Conservation (phyloP, 495 filamentous ascomycete species). For the Xylaria venustula region DNA sequence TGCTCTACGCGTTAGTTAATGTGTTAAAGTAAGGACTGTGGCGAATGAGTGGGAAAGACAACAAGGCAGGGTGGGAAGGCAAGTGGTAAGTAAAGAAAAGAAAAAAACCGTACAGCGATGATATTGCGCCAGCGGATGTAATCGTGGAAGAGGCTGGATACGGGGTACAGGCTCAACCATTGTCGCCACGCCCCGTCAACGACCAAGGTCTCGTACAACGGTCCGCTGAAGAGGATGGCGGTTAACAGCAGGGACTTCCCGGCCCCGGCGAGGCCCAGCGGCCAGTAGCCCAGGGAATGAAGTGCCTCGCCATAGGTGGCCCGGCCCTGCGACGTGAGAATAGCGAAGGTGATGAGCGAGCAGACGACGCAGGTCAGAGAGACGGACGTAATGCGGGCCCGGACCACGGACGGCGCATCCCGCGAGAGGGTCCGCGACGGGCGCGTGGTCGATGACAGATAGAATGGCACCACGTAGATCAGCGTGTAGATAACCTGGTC, state of each 20-base stretch:
- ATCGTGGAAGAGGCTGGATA: slow-evolving; percentile 30
- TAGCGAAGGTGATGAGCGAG: slow-evolving; percentile 57
- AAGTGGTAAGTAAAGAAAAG: not conserved
- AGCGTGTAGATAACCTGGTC: slow-evolving; percentile 71
- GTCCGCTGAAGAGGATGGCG: slow-evolving; percentile 76
- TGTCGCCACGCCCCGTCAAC: slow-evolving; percentile 68
- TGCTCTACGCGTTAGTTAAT: not conserved
- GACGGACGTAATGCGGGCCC: slow-evolving; percentile 78
- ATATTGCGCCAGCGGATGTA: slow-evolving; percentile 61
- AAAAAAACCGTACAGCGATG: slow-evolving; percentile 40
- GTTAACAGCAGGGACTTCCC: slow-evolving; percentile 62
- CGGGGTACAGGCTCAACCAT: slow-evolving; percentile 50
- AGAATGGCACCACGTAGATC: slow-evolving; percentile 89
- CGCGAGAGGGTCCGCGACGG: slow-evolving; percentile 79
- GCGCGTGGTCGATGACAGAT: slow-evolving; percentile 73
- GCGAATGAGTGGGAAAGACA: not conserved
- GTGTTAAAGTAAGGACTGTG: not conserved
- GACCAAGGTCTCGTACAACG: slow-evolving; percentile 73
- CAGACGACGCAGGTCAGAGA: slow-evolving; percentile 64
- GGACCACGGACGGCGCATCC: slow-evolving; percentile 88
- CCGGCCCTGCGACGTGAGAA: slow-evolving; percentile 43
- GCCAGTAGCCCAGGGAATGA: slow-evolving; percentile 73
- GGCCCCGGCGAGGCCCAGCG: slow-evolving; percentile 62
- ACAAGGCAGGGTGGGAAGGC: not conserved
- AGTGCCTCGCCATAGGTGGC: slow-evolving; percentile 50